phyloP scores from a whole-genome alignment of 1,284 basidiomycete genomes.

The Ceratobasidium sp. region DNA sequence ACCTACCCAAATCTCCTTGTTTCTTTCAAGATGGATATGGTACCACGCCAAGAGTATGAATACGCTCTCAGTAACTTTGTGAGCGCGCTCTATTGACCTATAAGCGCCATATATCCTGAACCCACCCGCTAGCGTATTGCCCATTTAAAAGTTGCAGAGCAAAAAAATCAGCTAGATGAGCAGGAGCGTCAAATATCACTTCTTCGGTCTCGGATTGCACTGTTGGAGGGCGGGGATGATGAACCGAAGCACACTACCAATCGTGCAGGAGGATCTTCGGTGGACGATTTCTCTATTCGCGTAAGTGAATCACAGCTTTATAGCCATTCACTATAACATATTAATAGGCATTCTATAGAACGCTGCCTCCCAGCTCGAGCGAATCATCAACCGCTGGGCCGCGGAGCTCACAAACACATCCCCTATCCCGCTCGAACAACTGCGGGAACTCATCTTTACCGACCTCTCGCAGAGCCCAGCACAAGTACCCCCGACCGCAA shows the following conservation, averaged over 20 bases:
- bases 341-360: conserved; percentile 56
- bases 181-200: conserved; percentile 80
- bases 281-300: conserved; percentile 85
- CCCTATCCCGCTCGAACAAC: conserved; percentile 59
- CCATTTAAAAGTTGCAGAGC: conserved; percentile 84
- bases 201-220: conserved; percentile 69
- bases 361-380: conserved; percentile 76
- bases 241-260: conserved; percentile 50
- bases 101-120: neutral
- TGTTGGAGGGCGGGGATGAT: conserved; percentile 68
- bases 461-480: conserved; percentile 64
- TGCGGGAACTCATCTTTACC: conserved; percentile 65
- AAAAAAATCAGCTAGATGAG: conserved; percentile 75
- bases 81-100: conserved; percentile 45
- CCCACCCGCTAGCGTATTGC: conserved; percentile 67
- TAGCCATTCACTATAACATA: neutral
- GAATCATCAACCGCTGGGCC: conserved; percentile 82
- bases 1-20: neutral
- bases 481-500: conserved; percentile 48
- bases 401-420: conserved; percentile 70
- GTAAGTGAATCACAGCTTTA: conserved; percentile 51
- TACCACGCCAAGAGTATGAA: conserved; percentile 39
- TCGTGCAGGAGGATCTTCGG: conserved; percentile 61
- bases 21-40: conserved; percentile 21
- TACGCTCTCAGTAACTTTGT: conserved; percentile 83